Base-by-base conservation (phyloP, 2,329 filamentous ascomycete genomes). In the Xylaria sp. region DNA sequence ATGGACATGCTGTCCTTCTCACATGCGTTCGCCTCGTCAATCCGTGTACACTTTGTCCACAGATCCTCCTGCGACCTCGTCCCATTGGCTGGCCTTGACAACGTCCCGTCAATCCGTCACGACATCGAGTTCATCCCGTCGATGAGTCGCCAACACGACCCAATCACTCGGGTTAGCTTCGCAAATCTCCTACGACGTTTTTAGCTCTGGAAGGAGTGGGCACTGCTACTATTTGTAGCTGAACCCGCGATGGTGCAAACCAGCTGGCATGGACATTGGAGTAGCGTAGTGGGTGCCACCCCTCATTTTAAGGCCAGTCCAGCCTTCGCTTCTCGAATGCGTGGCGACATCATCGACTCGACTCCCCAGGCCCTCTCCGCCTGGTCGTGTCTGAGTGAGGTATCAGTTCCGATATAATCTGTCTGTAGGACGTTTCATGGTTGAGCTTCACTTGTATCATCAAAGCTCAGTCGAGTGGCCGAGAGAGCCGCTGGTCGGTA, bases 141-240 rank as follows among this genome's bases (percentile, higher is more conserved):
- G 23, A 59, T 58, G 55, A 58, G 55, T 55, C 54, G 49, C 37
- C 56, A 49, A 42, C n/a, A 23, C 50, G 52, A 53, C 52, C 63
- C 61, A 65, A 65, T 63, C 61, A 51, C 35, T 48, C 55, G 19
- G 16, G 44, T 55, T 53, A 35, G 23, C 53, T 52, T 56, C 58
- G 35, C 37, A 47, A 52, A 42, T 48, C 54, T 62, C 59, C 59
- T 57, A 50, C 54, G 52, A 44, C 30, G 50, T 50, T 54, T 66
- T 62, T 13, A 10, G 63, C 54, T 60, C 60, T 67, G 61, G 59
- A 63, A 58, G 63, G 53, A 62, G 59, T 63, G 55, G 52, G n/a
- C 55, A 48, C 52, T 49, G 55, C 18, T 23, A 57, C 23, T 30
- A 30, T 30, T 30, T 59, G 50, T 55, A 52, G 55, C 39, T 18